Base-by-base conservation (phyloP, 2,329 filamentous ascomycete species). In the Polytolypa hystricis region DNA sequence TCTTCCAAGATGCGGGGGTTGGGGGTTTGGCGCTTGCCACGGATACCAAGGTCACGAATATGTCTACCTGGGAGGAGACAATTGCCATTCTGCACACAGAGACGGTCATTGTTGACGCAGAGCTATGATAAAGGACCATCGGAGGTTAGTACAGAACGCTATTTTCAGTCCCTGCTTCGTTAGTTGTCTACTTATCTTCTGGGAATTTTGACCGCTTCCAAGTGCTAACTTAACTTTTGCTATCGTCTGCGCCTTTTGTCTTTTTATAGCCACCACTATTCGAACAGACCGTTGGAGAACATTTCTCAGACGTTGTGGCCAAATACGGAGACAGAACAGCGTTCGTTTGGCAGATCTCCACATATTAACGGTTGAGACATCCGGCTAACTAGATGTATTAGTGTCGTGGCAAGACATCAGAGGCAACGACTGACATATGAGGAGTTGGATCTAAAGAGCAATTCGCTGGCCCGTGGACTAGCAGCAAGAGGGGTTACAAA, bases 391-490 rank as follows among this genome's bases (percentile, higher is more conserved):
- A 6, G 18, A 38, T 35, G 5, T 8, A 4, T 9, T 33, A 74
- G 71, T 7, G 70, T 78, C 16, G 64, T 79, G 36, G 76, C 67
- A 1, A 67, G 65, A 31, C 64, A 77, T 40, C 84, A 91, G 50
- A 73, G 71, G 30, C 62, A 61, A 2, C 68, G 65, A 1, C 65
- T 93, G 38, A 89, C 79, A 0, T 96, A 93, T 57, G 64, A 76
- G 33, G 69, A 68, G 4, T 74, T 98, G 7, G 84, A 96, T 56
- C 62, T 69, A 2, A 69, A 75, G 40, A 93, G 85, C 44, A 89
- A 86, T 65, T 67, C 71, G 2, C 66, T 94, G 6, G 85, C 86
- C 1, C 65, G 71, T 34, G 82, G 84, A 0, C 64, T 95, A 11
- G 62, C 71, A 16, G 73, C 73, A 0, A 63, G 80, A 0, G 85